Evolutionary conservation across 768 basidiomycete species (phyloP).

Genomic region (Boletus insuetus): DNA sequence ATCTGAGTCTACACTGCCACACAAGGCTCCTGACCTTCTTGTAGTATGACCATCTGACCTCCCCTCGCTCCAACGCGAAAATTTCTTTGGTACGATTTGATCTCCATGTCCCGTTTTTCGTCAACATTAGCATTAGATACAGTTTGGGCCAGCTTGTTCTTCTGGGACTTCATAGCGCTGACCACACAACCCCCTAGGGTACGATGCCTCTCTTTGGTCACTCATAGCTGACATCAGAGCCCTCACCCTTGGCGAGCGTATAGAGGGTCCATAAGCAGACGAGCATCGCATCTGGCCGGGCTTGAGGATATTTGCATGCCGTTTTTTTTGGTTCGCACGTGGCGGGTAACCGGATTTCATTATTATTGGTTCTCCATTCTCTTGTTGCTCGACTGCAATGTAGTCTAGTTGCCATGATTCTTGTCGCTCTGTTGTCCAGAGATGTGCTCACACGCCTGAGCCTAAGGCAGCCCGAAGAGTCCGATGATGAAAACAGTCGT

Average conservation of each 20-base stretch:
- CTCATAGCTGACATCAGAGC: constrained; percentile 67
- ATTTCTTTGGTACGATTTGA: no score
- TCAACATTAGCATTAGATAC: no score
- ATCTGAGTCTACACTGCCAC: constrained; percentile 1
- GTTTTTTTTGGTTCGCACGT: no score
- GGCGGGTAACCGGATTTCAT: no score
- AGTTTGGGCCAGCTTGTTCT: no score
- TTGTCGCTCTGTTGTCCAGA: not conserved
- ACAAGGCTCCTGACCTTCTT: no score
- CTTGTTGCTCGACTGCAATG: not conserved
- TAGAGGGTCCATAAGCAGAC: constrained; percentile 63
- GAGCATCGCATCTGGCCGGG: constrained; percentile 54
- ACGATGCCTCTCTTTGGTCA: constrained; percentile 79
- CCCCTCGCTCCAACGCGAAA: no score
- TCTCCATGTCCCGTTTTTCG: no score
- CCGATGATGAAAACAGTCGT: no score
- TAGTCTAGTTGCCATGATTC: constrained; percentile 1
- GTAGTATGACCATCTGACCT: no score
- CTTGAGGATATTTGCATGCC: constrained; percentile 35
- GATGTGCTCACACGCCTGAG: constrained; percentile 14
- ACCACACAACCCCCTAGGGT: constrained; percentile 48
- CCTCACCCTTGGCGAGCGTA: constrained; percentile 62
- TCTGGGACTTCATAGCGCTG: no score
- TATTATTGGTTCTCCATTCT: no score
- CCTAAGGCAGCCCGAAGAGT: not conserved